These are phyloP conservation scores for Phytophthora niederhauseri DNA, from an alignment of 352 stramenopile species.

Conservation along the genomic window DNA sequence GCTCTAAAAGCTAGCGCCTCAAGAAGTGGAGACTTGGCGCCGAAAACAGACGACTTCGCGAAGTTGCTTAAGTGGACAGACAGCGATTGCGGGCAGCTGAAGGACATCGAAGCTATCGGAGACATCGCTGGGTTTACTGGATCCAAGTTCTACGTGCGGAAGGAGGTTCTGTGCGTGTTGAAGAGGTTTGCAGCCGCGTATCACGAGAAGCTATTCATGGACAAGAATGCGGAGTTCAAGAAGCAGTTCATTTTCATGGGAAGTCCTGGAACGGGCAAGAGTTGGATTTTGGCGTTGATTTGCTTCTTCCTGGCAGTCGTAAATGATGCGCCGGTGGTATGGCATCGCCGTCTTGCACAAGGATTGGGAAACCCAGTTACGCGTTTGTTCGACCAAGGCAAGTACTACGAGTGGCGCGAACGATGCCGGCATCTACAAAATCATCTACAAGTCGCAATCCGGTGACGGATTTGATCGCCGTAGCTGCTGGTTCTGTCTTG, in stretches of 20 bases:
- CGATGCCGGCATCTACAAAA: too few relatives aligned
- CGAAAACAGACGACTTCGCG: neutral
- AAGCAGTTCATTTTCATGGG: slow-evolving; percentile 19
- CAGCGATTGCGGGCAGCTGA: neutral
- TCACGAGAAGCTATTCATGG: neutral
- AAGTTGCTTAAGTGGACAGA: neutral
- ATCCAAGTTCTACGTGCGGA: slow-evolving; percentile 17
- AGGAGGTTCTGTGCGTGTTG: slow-evolving; percentile 16
- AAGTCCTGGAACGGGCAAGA: slow-evolving; percentile 20
- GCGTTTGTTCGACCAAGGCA: too few relatives aligned
- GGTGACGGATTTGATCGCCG: neutral
- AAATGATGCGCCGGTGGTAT: neutral
- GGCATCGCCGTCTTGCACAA: neutral
- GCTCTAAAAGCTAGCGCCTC: neutral
- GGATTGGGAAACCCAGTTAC: too few relatives aligned
- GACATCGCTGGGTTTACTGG: slow-evolving; percentile 21
- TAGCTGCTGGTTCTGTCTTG: slow-evolving; percentile 16
- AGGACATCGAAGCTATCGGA: slow-evolving; percentile 11
- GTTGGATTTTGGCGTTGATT: slow-evolving; percentile 20
- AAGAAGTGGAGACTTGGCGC: too few relatives aligned
- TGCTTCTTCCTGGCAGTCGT: slow-evolving; percentile 13
- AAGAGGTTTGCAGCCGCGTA: neutral
- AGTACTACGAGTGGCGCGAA: too few relatives aligned
- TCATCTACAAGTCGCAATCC: too few relatives aligned
- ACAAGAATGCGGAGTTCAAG: neutral